Percentiles rank a stretch among this genome's conserved stretches.
Evolutionary conservation across 2,329 filamentous ascomycete genomes (phyloP).

Genomic region (Ophiostoma pallidulum): DNA sequence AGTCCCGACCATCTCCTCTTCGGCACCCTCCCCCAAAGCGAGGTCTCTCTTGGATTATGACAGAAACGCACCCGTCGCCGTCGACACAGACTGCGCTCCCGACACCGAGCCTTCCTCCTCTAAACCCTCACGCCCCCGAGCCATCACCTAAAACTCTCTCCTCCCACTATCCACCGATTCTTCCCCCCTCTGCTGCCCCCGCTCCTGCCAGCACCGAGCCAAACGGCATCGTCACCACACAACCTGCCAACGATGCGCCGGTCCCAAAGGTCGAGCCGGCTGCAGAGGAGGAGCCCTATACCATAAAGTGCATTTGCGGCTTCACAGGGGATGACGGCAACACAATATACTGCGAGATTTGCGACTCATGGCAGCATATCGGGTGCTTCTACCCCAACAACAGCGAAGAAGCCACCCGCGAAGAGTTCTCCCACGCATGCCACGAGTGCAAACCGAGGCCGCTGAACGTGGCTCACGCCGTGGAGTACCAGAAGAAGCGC

Average conservation of each 20-base stretch:
- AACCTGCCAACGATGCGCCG: conserved; percentile 30
- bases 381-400: conserved; percentile 84
- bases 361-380: conserved; percentile 97
- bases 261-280: conserved; percentile 39
- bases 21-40: conserved; percentile 29
- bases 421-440: conserved; percentile 73
- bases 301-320: conserved; percentile 95
- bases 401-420: conserved; percentile 59
- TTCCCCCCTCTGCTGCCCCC: conserved; percentile 13
- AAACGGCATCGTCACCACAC: background rate
- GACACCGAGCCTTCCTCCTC: conserved; percentile 39
- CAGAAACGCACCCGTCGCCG: conserved; percentile 45
- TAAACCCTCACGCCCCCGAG: conserved; percentile 20
- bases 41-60: conserved; percentile 50
- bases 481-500: conserved; percentile 57
- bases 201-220: background rate
- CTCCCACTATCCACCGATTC: conserved; percentile 1
- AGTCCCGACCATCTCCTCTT: conserved; percentile 15
- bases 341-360: conserved; percentile 91
- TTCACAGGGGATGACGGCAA: conserved; percentile 93
- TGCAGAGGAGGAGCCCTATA: conserved; percentile 75
- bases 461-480: conserved; percentile 65
- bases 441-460: conserved; percentile 74
- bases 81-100: conserved; percentile 47
- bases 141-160: background rate